Evolutionary conservation across 208 protist species (phyloP).

Genomic region (Crithidia brevicula): DNA sequence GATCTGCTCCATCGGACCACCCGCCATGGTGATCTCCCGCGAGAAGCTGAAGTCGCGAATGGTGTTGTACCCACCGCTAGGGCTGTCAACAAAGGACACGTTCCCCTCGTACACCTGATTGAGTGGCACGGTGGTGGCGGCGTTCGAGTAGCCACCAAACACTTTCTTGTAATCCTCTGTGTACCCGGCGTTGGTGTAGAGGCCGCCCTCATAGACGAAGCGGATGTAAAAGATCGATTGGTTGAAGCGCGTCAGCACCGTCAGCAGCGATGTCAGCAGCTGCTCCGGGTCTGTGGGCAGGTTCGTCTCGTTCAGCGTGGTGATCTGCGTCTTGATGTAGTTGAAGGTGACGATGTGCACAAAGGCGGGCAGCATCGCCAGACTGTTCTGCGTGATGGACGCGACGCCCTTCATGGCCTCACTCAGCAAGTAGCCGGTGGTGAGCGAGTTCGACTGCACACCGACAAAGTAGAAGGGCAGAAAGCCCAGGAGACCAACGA

Average conservation of each 20-base stretch:
- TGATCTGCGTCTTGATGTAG: constrained; percentile 49
- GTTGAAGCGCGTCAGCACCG: constrained; percentile 43
- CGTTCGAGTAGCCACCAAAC: constrained; percentile 28
- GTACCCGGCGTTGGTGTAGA: constrained; percentile 43
- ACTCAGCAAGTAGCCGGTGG: constrained; percentile 47
- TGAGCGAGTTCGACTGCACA: constrained; percentile 39
- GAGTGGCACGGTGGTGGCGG: constrained; percentile 11
- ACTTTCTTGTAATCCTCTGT: constrained; percentile 22
- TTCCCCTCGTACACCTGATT: constrained; percentile 29
- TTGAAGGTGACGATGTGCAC: constrained; percentile 62
- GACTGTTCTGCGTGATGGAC: constrained; percentile 49
- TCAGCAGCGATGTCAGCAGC: constrained; percentile 39
- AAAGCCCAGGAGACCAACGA: constrained; percentile 60
- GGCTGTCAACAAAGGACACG: constrained; percentile 23
- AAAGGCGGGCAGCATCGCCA: constrained; percentile 54
- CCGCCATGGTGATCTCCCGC: constrained; percentile 8
- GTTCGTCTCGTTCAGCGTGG: constrained; percentile 31
- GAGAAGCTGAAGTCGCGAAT: constrained; percentile 29
- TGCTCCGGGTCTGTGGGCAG: constrained; percentile 22
- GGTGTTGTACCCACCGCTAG: neutral
- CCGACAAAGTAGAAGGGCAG: constrained; percentile 64
- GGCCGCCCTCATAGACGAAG: constrained; percentile 33
- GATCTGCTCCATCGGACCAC: constrained; percentile 48
- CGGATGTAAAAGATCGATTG: constrained; percentile 43
- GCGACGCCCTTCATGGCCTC: constrained; percentile 55